Conservation (phyloP, 1,284 basidiomycete species). For the Irpex rosettiformis region DNA sequence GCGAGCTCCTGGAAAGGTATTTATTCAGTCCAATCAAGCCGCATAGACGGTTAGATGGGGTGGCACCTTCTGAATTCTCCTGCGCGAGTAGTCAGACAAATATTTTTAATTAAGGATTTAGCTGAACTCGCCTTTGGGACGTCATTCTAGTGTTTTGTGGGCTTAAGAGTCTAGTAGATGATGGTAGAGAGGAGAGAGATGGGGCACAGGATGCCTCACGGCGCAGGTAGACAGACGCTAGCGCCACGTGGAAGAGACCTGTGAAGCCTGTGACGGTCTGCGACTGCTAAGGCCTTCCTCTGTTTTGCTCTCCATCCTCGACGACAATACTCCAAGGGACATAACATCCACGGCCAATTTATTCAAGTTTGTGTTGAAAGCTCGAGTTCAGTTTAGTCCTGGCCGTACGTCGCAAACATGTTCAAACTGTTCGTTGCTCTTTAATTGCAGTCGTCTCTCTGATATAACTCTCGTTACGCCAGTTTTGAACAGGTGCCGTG, state of each 20-base stretch:
- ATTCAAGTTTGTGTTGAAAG: too few species aligned
- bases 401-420: slow-evolving; percentile 3
- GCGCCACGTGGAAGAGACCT: neutral
- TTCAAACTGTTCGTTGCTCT: neutral
- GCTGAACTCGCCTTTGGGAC: slow-evolving; percentile 47
- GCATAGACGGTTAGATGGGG: slow-evolving; percentile 6
- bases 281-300: too few species aligned
- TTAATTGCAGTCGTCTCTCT: neutral
- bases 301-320: too few species aligned
- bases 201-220: neutral
- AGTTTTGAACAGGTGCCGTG: neutral
- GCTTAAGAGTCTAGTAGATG: neutral
- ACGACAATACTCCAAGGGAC: too few species aligned
- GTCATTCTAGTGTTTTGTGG: slow-evolving; percentile 38
- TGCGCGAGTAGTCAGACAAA: slow-evolving; percentile 24
- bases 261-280: too few species aligned
- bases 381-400: too few species aligned
- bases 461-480: neutral
- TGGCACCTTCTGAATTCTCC: slow-evolving; percentile 67
- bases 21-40: slow-evolving; percentile 1
- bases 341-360: too few species aligned
- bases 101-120: neutral
- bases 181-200: neutral
- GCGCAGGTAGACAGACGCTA: neutral
- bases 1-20: slow-evolving; percentile 48